These are phyloP conservation scores for Tylopilus felleus DNA, from an alignment of 768 basidiomycete genomes.

Conservation along the genomic window DNA sequence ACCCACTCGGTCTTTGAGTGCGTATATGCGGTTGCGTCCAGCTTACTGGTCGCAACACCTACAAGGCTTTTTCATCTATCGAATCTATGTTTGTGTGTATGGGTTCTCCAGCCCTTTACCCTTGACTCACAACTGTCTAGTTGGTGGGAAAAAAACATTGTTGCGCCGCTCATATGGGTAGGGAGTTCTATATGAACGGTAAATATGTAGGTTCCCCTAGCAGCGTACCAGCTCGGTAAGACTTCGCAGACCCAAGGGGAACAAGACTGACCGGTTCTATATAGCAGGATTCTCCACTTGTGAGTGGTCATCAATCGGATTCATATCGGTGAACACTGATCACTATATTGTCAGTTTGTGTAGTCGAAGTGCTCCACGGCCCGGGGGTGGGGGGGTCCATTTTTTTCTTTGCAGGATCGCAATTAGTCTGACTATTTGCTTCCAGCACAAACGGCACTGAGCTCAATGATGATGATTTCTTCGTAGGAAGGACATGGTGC, in stretches of 20 bases:
- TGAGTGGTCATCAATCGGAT: background rate
- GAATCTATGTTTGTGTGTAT: background rate
- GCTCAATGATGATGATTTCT: background rate
- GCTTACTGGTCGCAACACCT: background rate
- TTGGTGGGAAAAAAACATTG: background rate
- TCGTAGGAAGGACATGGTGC: background rate
- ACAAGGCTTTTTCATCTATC: constrained; percentile 1
- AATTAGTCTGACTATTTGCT: background rate
- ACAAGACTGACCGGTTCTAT: background rate
- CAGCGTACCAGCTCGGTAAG: constrained; percentile 10
- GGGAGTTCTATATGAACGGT: background rate
- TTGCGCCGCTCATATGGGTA: background rate
- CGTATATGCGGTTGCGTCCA: too few species aligned
- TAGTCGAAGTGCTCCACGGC: background rate
- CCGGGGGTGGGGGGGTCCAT: constrained; percentile 1
- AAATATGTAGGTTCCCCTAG: constrained; percentile 1
- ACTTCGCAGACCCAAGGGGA: too few species aligned
- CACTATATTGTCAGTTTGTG: constrained; percentile 1
- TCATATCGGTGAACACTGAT: background rate
- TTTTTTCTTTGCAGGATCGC: background rate
- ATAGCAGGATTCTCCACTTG: background rate
- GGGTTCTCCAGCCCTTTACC: background rate
- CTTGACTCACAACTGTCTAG: background rate
- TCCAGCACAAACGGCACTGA: background rate
- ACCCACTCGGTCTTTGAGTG: too few species aligned